A percentile compares a stretch with the other conserved stretches of the same genome.
Evolutionary conservation across 495 filamentous ascomycete genomes (phyloP).

Genomic region (Penicillium nucicola): DNA sequence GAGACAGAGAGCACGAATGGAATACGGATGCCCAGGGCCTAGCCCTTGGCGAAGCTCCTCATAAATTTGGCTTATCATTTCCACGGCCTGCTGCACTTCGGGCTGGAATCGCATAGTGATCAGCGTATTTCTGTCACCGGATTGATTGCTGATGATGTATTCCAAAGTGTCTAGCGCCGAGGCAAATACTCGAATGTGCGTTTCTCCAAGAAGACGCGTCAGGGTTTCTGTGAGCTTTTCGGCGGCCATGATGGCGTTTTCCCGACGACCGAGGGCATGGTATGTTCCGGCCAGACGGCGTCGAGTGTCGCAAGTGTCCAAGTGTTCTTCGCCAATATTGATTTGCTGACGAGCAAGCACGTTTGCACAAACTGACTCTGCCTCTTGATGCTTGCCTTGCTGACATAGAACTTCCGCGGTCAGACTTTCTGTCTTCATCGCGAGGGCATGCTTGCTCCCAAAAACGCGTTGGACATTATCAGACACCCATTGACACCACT

Average conservation of each 20-base stretch:
- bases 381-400: conserved; percentile 29
- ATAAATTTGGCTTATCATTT: conserved; percentile 13
- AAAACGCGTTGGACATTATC: conserved; percentile 30
- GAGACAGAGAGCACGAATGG: conserved; percentile 28
- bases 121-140: conserved; percentile 2
- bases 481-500: conserved; percentile 36
- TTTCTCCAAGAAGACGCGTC: conserved; percentile 26
- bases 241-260: conserved; percentile 24
- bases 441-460: conserved; percentile 27
- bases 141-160: conserved; percentile 21
- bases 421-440: conserved; percentile 35
- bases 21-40: conserved; percentile 21
- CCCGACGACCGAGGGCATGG: conserved; percentile 17
- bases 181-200: conserved; percentile 27
- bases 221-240: conserved; percentile 23
- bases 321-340: conserved; percentile 34
- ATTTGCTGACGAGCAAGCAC: conserved; percentile 39
- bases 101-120: conserved; percentile 13
- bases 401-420: conserved; percentile 28
- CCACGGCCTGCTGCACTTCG: conserved; percentile 14
- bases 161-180: conserved; percentile 25
- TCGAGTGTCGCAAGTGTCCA: conserved; percentile 34
- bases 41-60: conserved; percentile 21
- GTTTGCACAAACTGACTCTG: conserved; percentile 35
- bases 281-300: conserved; percentile 30